phyloP scores from a whole-genome alignment of 2,329 filamentous ascomycete genomes.

The Colletotrichum simmondsii region DNA sequence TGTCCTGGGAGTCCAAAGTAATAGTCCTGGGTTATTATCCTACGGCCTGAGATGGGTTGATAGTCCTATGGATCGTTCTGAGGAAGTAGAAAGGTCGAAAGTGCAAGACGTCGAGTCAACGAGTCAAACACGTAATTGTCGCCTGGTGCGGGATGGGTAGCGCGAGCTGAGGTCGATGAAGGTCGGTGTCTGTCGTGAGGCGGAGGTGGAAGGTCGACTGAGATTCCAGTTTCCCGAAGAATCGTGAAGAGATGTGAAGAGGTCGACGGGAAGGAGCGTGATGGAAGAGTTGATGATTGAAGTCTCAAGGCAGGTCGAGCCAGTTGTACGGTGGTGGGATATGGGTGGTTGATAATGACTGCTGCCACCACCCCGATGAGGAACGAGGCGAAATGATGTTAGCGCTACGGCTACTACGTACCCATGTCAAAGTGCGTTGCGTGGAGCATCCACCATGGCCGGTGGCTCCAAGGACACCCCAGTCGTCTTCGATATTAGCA shows the following conservation, averaged over 20 bases:
- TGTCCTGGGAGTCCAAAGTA: conserved; percentile 29
- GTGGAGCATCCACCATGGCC: conserved; percentile 48
- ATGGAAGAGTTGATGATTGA: conserved; percentile 40
- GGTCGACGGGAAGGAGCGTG: conserved; percentile 50
- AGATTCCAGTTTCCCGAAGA: conserved; percentile 26
- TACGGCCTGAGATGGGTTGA: conserved; percentile 35
- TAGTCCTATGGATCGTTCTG: conserved; percentile 34
- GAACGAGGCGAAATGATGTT: conserved; percentile 37
- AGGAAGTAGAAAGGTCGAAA: conserved; percentile 23
- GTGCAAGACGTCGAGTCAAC: conserved; percentile 61
- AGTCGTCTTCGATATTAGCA: conserved; percentile 36
- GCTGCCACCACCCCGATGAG: conserved; percentile 26
- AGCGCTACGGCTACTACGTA: conserved; percentile 34
- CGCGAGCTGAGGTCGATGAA: conserved; percentile 18
- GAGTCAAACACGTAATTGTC: conserved; percentile 49
- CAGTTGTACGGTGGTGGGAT: conserved; percentile 32
- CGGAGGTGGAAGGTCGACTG: conserved; percentile 21
- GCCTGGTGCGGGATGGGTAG: conserved; percentile 3
- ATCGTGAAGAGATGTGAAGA: conserved; percentile 37
- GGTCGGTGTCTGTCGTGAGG: conserved; percentile 19
- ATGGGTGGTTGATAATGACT: conserved; percentile 37
- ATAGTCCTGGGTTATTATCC: conserved; percentile 31
- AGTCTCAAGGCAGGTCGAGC: background rate
- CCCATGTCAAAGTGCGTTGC: conserved; percentile 41
- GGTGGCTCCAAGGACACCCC: conserved; percentile 38